A percentile compares a stretch with the other conserved stretches of the same genome.
phyloP scores from a whole-genome alignment of 2,329 filamentous ascomycete genomes.

The Trichoderma sp. region DNA sequence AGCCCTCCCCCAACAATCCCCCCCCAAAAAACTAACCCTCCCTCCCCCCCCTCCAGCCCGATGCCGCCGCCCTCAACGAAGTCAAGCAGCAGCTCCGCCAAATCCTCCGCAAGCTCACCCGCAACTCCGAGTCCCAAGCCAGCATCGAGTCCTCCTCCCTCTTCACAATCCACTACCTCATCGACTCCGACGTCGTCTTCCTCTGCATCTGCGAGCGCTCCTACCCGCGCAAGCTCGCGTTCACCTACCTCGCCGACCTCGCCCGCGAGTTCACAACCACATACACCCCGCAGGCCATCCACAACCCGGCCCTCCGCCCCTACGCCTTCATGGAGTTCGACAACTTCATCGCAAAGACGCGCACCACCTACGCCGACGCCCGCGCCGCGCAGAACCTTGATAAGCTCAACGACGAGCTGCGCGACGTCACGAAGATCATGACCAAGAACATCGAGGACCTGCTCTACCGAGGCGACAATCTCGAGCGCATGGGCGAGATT shows the following conservation, averaged over 20 bases:
- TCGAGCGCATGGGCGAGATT: constrained; percentile 97
- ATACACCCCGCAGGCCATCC: constrained; percentile 71
- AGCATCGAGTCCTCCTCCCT: constrained; percentile 79
- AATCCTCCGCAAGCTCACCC: constrained; percentile 81
- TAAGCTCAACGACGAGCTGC: constrained; percentile 92
- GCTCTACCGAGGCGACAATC: constrained; percentile 86
- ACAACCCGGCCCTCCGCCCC: constrained; percentile 71
- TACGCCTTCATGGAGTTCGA: constrained; percentile 99
- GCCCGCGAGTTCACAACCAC: constrained; percentile 85
- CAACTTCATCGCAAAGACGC: constrained; percentile 90
- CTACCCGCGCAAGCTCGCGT: constrained; percentile 96
- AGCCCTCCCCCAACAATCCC: background rate
- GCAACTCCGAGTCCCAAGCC: constrained; percentile 85
- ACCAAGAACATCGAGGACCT: constrained; percentile 99
- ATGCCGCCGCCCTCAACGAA: constrained; percentile 69
- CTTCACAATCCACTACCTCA: constrained; percentile 88
- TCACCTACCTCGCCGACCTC: constrained; percentile 95
- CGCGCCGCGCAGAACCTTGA: constrained; percentile 89
- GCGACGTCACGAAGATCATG: constrained; percentile 99
- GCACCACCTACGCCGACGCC: constrained; percentile 89
- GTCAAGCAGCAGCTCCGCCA: constrained; percentile 90
- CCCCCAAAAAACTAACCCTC: background rate
- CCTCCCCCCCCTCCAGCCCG: constrained; percentile 44
- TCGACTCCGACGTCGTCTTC: constrained; percentile 81
- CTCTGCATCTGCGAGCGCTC: constrained; percentile 89